Evolutionary conservation across 148 eudicot genomes (phyloP), one percentile per base, ranked within the genome.

Genomic region (Vaccinium corymbosum): DNA sequence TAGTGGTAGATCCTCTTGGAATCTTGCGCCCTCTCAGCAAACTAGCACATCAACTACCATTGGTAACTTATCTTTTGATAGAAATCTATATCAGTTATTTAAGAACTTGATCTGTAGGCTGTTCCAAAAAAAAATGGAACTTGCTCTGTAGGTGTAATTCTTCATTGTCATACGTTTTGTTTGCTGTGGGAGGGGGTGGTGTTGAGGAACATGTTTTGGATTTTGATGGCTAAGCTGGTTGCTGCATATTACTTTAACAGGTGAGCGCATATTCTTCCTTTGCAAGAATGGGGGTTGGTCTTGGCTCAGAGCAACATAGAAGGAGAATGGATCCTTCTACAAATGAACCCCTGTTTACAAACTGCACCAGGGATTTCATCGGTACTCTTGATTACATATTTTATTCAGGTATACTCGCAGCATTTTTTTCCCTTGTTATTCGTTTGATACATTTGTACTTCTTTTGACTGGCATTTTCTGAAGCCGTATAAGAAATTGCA

Each of bases 361-460:
- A 94, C 85, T 97, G 97, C 92, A 95, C 99, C 10, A 87, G 99
- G 78, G 99, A 95, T 90, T 95, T 93, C 85, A 94, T 92, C 71
- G 99, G 98, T 55, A 97, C 99, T 68, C 93, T 89, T 86, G 99
- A 97, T 91, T 97, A 97, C 90, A 95, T 97, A 91, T 97, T 94
- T 84, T 97, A 97, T 83, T 93, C 99, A 76, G 99, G 99, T 97
- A 92, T 25, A 52, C 27, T 71, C 48, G 15, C 3, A 76, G 77
- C 59, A 27, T 52, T 66, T 50, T 55, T 61, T 27, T 2, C 49
- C 17, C 9, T 42, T 17, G 19, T 5, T 25, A 29, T 81, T 79
- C 15, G 16, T 79, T 57, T 5, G 50, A 10, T 76, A 76, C 13
- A 14, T n/a, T 76, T 9, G 7, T 11, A 48, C 16, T 79, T 9